Percentiles rank a stretch among this genome's conserved stretches.
Evolutionary conservation across 2,329 filamentous ascomycete species (phyloP).

Genomic region (Alternaria metachromatica): DNA sequence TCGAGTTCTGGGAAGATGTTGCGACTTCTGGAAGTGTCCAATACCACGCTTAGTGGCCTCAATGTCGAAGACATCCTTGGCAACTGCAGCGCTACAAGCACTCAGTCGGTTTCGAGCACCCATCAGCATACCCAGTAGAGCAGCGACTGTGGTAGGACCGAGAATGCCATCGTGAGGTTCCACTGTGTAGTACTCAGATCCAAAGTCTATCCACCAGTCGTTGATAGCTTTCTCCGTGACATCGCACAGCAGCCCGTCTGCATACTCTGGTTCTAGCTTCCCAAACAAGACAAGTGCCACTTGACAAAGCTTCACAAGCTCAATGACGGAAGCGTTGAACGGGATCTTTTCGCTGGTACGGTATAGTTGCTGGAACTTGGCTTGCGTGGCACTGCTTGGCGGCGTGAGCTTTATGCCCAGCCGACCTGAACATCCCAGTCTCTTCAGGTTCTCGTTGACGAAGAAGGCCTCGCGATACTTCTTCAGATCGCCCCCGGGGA

Average conservation of each 20-base stretch:
- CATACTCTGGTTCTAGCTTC: slow-evolving; percentile 85
- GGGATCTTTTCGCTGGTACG: slow-evolving; percentile 83
- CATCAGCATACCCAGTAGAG: slow-evolving; percentile 84
- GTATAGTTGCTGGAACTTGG: slow-evolving; percentile 92
- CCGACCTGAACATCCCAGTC: slow-evolving; percentile 88
- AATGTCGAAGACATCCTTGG: slow-evolving; percentile 91
- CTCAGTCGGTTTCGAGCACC: slow-evolving; percentile 89
- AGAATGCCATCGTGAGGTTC: slow-evolving; percentile 93
- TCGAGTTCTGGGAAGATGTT: slow-evolving; percentile 79
- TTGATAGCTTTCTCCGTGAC: slow-evolving; percentile 87
- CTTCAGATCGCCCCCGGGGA: slow-evolving; percentile 84
- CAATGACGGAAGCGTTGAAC: slow-evolving; percentile 78
- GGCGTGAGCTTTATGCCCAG: slow-evolving; percentile 81
- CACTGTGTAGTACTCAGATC: slow-evolving; percentile 87
- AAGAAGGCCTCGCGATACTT: slow-evolving; percentile 85
- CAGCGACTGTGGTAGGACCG: slow-evolving; percentile 89
- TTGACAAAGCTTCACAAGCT: slow-evolving; percentile 91
- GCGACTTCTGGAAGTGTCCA: slow-evolving; percentile 85
- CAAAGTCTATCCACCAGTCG: slow-evolving; percentile 96
- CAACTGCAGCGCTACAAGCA: slow-evolving; percentile 80
- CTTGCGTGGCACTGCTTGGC: slow-evolving; percentile 80
- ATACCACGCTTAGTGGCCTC: slow-evolving; percentile 83
- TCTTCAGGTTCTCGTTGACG: slow-evolving; percentile 92
- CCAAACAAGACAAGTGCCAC: slow-evolving; percentile 86
- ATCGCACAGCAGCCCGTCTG: slow-evolving; percentile 91